A percentile compares a stretch with the other conserved stretches of the same genome.
Evolutionary conservation across 2,329 filamentous ascomycete species (phyloP).

Genomic region (Fusarium cicatricum): DNA sequence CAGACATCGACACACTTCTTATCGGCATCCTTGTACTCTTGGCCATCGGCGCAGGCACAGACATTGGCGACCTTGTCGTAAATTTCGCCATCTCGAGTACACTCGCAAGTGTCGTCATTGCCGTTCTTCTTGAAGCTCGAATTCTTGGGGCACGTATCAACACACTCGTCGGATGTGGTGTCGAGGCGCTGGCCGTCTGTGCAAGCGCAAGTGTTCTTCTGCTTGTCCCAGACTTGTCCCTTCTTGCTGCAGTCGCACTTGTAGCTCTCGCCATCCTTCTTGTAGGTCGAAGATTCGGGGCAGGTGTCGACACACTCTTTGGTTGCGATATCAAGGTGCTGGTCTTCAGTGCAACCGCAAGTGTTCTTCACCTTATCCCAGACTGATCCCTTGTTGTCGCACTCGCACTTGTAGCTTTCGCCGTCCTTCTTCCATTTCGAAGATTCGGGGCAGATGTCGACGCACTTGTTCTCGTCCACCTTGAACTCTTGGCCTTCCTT

Average conservation of each 20-base stretch:
- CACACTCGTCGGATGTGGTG: background rate
- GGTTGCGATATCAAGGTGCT: background rate
- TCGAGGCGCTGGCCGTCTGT: background rate
- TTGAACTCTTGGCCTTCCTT: too few species aligned
- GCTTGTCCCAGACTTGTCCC: background rate
- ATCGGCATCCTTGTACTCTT: background rate
- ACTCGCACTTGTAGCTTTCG: background rate
- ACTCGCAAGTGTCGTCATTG: background rate
- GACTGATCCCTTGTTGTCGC: background rate
- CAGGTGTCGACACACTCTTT: background rate
- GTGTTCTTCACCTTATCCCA: background rate
- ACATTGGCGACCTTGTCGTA: background rate
- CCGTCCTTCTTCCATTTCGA: background rate
- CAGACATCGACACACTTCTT: background rate
- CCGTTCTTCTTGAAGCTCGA: background rate
- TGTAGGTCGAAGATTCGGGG: background rate
- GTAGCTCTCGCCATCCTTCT: background rate
- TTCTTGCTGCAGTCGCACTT: background rate
- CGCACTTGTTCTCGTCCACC: background rate
- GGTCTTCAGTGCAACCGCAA: background rate
- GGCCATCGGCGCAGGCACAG: background rate
- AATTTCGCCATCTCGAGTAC: background rate
- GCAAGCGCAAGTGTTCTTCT: background rate
- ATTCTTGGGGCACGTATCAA: background rate
- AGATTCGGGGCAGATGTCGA: background rate